These are phyloP conservation scores for Leptodontidium sp. DNA, from an alignment of 2,329 filamentous ascomycete species.

Conservation along the genomic window DNA sequence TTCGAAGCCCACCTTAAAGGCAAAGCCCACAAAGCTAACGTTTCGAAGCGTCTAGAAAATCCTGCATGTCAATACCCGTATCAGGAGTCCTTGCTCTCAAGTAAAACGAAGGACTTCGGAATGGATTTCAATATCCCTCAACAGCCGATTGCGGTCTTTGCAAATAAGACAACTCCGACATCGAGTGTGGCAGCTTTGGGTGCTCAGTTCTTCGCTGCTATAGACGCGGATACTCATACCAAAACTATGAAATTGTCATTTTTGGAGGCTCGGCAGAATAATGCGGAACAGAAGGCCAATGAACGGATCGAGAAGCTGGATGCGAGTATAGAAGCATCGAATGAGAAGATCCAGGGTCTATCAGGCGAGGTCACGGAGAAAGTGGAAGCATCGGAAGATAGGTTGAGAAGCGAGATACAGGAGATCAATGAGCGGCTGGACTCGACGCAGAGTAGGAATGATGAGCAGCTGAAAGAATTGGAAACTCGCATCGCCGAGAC, in stretches of 20 bases:
- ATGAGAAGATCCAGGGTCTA: conserved; percentile 10
- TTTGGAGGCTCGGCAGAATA: neutral
- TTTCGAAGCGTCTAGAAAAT: neutral
- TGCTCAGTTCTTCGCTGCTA: conserved; percentile 13
- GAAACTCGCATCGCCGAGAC: neutral
- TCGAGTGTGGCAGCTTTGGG: neutral
- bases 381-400: conserved; percentile 13
- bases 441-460: neutral
- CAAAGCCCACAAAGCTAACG: conserved; percentile 16
- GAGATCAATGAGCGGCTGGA: conserved; percentile 8
- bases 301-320: conserved; percentile 6
- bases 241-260: conserved; percentile 6
- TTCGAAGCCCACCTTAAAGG: conserved; percentile 25
- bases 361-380: conserved; percentile 3
- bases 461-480: conserved; percentile 1
- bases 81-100: neutral
- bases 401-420: neutral
- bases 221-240: conserved; percentile 12
- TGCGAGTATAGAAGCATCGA: neutral
- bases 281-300: conserved; percentile 9
- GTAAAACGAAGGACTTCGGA: neutral
- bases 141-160: conserved; percentile 4
- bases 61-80: too few species aligned
- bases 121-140: conserved; percentile 11
- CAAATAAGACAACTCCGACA: conserved; percentile 2